Percentiles rank a stretch among this genome's conserved stretches.
phyloP scores from a whole-genome alignment of 2,329 filamentous ascomycete species.

The Phialophora tarda region DNA sequence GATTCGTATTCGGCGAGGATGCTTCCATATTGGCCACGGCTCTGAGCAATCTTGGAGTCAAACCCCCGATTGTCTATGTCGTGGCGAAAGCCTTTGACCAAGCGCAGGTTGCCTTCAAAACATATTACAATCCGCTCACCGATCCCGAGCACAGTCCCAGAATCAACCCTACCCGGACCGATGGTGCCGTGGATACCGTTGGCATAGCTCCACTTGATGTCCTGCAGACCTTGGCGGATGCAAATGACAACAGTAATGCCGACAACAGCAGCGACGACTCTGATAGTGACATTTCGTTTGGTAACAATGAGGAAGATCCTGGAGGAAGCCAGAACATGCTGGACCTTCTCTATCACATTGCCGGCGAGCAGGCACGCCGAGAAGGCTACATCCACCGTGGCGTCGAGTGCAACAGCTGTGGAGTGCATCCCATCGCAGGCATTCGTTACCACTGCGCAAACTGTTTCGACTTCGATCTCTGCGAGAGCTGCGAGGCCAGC shows the following conservation, averaged over 20 bases:
- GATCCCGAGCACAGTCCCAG: slow-evolving; percentile 6
- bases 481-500: slow-evolving; percentile 81
- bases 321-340: slow-evolving; percentile 77
- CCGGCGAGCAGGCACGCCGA: slow-evolving; percentile 85
- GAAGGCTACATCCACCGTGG: slow-evolving; percentile 92
- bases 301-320: slow-evolving; percentile 46
- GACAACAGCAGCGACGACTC: slow-evolving; percentile 48
- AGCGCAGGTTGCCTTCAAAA: slow-evolving; percentile 12
- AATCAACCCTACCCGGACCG: slow-evolving; percentile 15
- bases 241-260: slow-evolving; percentile 36
- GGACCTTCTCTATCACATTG: slow-evolving; percentile 85
- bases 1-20: slow-evolving; percentile 36
- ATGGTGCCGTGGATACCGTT: slow-evolving; percentile 21
- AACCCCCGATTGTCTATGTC: slow-evolving; percentile 20
- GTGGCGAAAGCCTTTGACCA: slow-evolving; percentile 28
- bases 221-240: slow-evolving; percentile 40
- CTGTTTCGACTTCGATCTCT: slow-evolving; percentile 94
- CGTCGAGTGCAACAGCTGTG: slow-evolving; percentile 89
- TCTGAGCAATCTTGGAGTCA: slow-evolving; percentile 20
- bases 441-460: slow-evolving; percentile 94
- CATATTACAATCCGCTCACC: slow-evolving; percentile 23
- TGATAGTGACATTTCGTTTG: slow-evolving; percentile 51
- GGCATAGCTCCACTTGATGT: slow-evolving; percentile 29
- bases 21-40: slow-evolving; percentile 22
- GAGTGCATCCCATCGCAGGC: slow-evolving; percentile 84